Conservation (phyloP, 225 moss, liverwort and hornwort species). For the Polytrichum formosum region DNA sequence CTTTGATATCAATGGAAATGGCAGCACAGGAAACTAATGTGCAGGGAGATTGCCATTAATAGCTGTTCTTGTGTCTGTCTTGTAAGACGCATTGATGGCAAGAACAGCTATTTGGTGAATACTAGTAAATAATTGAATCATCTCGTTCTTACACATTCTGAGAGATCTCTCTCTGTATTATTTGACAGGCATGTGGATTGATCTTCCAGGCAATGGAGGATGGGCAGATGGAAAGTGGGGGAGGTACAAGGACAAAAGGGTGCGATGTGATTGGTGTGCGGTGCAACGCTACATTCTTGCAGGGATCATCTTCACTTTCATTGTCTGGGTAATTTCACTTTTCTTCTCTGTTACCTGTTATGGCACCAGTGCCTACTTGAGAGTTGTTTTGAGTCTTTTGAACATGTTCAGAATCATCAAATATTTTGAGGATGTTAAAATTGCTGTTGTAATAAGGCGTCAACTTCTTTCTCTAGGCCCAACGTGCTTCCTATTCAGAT, state of each 20-base stretch:
- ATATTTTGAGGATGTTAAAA: too few species aligned
- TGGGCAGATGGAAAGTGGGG: conserved; percentile 56
- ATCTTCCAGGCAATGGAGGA: conserved; percentile 64
- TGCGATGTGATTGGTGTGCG: conserved; percentile 53
- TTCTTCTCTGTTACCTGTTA: not conserved
- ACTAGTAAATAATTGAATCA: not conserved
- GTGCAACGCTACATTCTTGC: conserved; percentile 50
- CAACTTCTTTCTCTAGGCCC: not conserved
- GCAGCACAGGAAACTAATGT: too few species aligned
- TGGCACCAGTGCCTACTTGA: too few species aligned
- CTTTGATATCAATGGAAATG: too few species aligned
- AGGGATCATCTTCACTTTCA: conserved; percentile 40
- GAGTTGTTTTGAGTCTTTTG: too few species aligned
- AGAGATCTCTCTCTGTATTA: conserved; percentile 39
- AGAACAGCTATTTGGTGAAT: too few species aligned
- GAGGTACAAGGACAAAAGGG: conserved; percentile 55
- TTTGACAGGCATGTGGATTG: conserved; percentile 68
- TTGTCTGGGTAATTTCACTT: conserved; percentile 38
- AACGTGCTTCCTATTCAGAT: conserved; percentile 4
- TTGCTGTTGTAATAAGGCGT: too few species aligned
- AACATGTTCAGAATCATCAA: too few species aligned
- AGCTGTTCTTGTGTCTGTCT: too few species aligned
- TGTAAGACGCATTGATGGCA: too few species aligned
- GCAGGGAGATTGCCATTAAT: too few species aligned
- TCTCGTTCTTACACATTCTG: conserved; percentile 28